These are phyloP conservation scores for Malassezia arunalokei DNA, from an alignment of 1,284 basidiomycete genomes.

Conservation along the genomic window DNA sequence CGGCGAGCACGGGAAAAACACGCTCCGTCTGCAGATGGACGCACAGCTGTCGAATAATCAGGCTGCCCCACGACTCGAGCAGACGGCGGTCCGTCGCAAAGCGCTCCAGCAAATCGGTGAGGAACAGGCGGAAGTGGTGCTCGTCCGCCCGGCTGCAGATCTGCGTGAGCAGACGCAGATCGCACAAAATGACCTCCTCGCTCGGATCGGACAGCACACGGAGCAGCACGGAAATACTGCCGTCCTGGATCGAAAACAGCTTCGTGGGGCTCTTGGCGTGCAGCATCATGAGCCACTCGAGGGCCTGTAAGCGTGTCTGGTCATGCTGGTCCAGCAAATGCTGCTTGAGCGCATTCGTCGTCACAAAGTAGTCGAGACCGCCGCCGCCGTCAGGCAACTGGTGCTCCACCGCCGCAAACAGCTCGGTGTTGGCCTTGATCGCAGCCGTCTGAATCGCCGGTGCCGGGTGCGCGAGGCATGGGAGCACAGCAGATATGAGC, in stretches of 20 bases:
- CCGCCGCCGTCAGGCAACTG: conserved; percentile 53
- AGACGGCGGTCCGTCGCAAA: conserved; percentile 88
- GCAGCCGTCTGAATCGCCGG: conserved; percentile 79
- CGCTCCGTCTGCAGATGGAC: conserved; percentile 85
- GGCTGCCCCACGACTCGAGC: conserved; percentile 78
- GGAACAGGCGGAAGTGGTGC: conserved; percentile 85
- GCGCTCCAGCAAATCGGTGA: conserved; percentile 56
- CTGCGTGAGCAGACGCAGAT: conserved; percentile 86
- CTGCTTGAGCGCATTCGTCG: conserved; percentile 79
- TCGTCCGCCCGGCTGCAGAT: conserved; percentile 86
- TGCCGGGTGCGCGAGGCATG: conserved; percentile 83
- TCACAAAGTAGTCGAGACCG: conserved; percentile 73
- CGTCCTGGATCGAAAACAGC: conserved; percentile 91
- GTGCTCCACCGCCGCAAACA: conserved; percentile 71
- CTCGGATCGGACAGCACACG: conserved; percentile 94
- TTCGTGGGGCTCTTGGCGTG: conserved; percentile 94
- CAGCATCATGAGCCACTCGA: conserved; percentile 97
- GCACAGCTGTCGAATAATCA: conserved; percentile 92
- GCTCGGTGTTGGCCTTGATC: conserved; percentile 68
- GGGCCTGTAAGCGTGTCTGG: conserved; percentile 82
- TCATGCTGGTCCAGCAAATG: conserved; percentile 93
- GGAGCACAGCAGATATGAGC: conserved; percentile 79
- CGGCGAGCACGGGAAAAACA: conserved; percentile 89
- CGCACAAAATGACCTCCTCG: conserved; percentile 93
- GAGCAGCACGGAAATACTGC: conserved; percentile 83